Conservation (phyloP, 2,329 filamentous ascomycete genomes). For the Clonostachys solani region DNA sequence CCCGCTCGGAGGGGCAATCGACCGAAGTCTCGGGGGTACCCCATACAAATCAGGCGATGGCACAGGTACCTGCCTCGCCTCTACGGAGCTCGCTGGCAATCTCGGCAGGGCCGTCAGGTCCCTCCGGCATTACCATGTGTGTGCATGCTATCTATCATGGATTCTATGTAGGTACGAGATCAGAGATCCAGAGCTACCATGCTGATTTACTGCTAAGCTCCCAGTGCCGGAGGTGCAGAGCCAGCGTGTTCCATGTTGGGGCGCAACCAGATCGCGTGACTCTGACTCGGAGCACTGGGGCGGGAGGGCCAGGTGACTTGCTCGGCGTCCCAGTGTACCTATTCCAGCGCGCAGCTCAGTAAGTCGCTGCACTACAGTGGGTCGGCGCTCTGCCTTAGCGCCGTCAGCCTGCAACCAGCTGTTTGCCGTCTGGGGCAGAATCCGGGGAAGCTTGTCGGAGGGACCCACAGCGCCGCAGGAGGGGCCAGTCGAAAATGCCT, state of each 20-base stretch:
- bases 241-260: not conserved
- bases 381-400: not conserved
- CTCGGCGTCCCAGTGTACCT: not conserved
- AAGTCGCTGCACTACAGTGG: not conserved
- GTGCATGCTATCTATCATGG: no score
- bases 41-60: no score
- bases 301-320: not conserved
- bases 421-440: conserved; percentile 16
- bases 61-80: no score
- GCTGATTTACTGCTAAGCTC: not conserved
- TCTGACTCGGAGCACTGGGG: not conserved
- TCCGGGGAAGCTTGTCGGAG: conserved; percentile 24
- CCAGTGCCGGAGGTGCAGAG: not conserved
- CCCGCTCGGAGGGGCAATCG: no score
- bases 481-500: not conserved
- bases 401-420: conserved; percentile 2
- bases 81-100: no score
- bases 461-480: conserved; percentile 17
- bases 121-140: no score
- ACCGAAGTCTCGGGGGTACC: no score
- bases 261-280: not conserved
- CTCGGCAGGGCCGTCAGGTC: no score
- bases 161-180: no score
- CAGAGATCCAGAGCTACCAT: not conserved
- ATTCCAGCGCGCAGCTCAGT: not conserved